Base-by-base conservation (phyloP, 2,329 filamentous ascomycete species). In the Diplodia sapinea region DNA sequence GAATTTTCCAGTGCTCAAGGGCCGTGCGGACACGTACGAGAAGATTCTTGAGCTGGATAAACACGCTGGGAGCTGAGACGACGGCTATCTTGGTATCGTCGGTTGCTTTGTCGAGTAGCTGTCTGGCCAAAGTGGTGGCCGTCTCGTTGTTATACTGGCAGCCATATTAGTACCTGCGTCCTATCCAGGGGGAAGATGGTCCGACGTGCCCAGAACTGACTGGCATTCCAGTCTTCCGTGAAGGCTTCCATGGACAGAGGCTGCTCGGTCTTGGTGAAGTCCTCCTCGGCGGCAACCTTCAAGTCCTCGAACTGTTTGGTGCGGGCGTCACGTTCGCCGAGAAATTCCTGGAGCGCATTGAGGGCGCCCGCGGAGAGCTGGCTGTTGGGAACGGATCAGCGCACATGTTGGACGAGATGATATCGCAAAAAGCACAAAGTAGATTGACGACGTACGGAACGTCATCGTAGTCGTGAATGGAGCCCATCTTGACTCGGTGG, bases 141-240 rank as follows among this genome's bases (percentile, higher is more conserved):
- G 91, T 94, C 70, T 89, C 86, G 65, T 93, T 88, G 9, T 87
- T 88, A 75, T 92, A 93, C 89, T 90, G 57, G 20, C 33, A n/a
- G 36, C 7, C 36, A 52, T 15, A 57, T 68, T 64, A 68, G 51
- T 56, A 51, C 20, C 26, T 23, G 4, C 54, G 40, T 52, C 43
- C 40, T 23, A 12, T 29, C 33, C 47, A 3, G n/a, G 47, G 26
- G 47, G n/a, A n/a, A 66, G 26, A 57, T 43, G 29, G 26, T 75
- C 31, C 9, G 36, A 12, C 29, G 17, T 82, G 91, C 89, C 91
- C 92, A 95, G 74, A 95, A 95, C 79, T 94, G 91, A 70, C 87
- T 90, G 74, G 90, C 86, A 74, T 94, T 92, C 92, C 92, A 95
- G 77, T 94, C 89, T 78, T 94, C 92, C 1, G 84, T 83, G 73